A percentile compares a stretch with the other conserved stretches of the same genome.
These are phyloP conservation scores for Leccinum fallax DNA, from an alignment of 1,284 basidiomycete species.

Conservation along the genomic window DNA sequence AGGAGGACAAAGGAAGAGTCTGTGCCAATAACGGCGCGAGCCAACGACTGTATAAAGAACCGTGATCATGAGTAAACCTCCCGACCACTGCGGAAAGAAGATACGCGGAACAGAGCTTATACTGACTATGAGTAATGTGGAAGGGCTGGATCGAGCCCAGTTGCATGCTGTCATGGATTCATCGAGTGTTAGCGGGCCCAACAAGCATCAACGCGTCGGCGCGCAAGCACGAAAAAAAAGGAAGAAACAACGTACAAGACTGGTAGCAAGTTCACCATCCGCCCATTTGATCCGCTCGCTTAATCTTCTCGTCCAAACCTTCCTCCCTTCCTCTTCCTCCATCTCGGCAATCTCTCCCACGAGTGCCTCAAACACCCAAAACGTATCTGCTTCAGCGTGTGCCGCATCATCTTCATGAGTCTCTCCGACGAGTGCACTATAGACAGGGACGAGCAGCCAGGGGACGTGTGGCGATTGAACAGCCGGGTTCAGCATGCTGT, in stretches of 20 bases:
- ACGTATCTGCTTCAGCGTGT: conserved; percentile 77
- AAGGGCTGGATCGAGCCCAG: conserved; percentile 68
- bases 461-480: conserved; percentile 66
- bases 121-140: conserved; percentile 83
- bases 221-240: neutral
- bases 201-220: neutral
- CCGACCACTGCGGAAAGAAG: neutral
- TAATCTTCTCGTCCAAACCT: conserved; percentile 63
- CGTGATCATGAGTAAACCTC: neutral
- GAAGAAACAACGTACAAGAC: conserved; percentile 50
- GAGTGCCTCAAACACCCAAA: conserved; percentile 78
- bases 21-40: conserved; percentile 72
- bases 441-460: conserved; percentile 69
- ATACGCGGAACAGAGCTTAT: neutral
- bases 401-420: conserved; percentile 59
- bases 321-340: conserved; percentile 63
- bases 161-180: conserved; percentile 44
- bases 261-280: conserved; percentile 61
- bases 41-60: conserved; percentile 58
- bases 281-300: conserved; percentile 65
- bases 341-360: conserved; percentile 72
- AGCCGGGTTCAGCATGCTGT: conserved; percentile 72
- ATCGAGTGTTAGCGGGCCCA: conserved; percentile 2
- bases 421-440: conserved; percentile 62
- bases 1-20: conserved; percentile 61